Conservation (phyloP, 1,139 yeast genomes). For the Yamadazyma atlantica region DNA sequence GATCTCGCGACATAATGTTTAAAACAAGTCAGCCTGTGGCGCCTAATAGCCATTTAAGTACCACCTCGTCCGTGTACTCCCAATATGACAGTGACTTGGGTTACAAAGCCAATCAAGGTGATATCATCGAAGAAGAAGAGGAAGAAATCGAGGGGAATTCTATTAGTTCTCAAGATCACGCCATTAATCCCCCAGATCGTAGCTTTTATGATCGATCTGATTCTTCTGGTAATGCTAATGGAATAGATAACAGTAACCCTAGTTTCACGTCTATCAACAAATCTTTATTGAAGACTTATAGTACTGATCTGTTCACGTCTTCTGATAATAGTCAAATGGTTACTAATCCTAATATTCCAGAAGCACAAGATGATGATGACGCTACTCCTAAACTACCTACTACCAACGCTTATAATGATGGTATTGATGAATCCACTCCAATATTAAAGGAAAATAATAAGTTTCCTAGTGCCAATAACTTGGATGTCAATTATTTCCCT, state of each 20-base stretch:
- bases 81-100: slow-evolving; percentile 10
- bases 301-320: slow-evolving; percentile 6
- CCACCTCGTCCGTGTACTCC: slow-evolving; percentile 18
- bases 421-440: slow-evolving; percentile 32
- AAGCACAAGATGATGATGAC: slow-evolving; percentile 23
- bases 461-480: slow-evolving; percentile 6
- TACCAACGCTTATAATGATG: slow-evolving; percentile 12
- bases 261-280: slow-evolving; percentile 37
- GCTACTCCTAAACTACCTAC: slow-evolving; percentile 29
- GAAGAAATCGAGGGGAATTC: slow-evolving; percentile 7
- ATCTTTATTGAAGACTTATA: slow-evolving; percentile 25
- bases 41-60: slow-evolving; percentile 13
- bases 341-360: background rate
- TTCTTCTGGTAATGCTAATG: slow-evolving; percentile 1
- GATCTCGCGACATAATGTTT: slow-evolving; percentile 1
- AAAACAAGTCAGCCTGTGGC: slow-evolving; percentile 1
- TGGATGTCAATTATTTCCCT: slow-evolving; percentile 24
- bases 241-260: slow-evolving; percentile 14
- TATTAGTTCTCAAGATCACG: slow-evolving; percentile 4
- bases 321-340: slow-evolving; percentile 4
- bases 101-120: slow-evolving; percentile 6
- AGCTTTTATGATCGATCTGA: background rate
- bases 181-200: background rate
- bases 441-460: slow-evolving; percentile 18
- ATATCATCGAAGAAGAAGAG: slow-evolving; percentile 15